Percentiles rank a stretch among this genome's conserved stretches.
Evolutionary conservation across 1,284 basidiomycete genomes (phyloP).

Genomic region (Termitomyces sp.): DNA sequence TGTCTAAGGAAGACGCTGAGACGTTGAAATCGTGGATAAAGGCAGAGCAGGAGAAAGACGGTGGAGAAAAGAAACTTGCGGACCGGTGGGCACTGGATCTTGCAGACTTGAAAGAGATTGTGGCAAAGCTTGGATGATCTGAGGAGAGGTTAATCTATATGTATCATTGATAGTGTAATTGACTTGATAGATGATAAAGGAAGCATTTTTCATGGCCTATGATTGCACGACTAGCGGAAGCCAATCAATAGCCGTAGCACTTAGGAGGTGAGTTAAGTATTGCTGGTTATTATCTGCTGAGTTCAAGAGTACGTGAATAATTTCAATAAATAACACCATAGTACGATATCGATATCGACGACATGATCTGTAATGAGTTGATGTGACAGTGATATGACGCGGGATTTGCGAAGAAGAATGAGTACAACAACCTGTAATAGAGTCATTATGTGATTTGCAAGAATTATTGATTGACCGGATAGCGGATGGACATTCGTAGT

Average conservation of each 20-base stretch:
- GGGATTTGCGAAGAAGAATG: not conserved
- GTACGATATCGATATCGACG: not conserved
- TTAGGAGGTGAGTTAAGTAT: too few relatives aligned
- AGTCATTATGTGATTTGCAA: not conserved
- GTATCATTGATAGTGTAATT: not conserved
- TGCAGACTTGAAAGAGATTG: not conserved
- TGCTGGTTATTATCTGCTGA: too few relatives aligned
- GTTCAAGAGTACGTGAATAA: too few relatives aligned
- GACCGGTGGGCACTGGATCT: not conserved
- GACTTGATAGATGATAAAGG: not conserved
- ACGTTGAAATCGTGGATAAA: conserved; percentile 34
- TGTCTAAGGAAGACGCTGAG: conserved; percentile 40
- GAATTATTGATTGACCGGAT: not conserved
- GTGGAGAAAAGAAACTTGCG: conserved; percentile 16
- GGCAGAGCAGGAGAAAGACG: conserved; percentile 19
- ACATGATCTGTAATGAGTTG: too few relatives aligned
- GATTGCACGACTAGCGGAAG: not conserved
- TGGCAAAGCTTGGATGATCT: not conserved
- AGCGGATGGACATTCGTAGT: not conserved
- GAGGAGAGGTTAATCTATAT: not conserved
- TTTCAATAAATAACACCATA: not conserved
- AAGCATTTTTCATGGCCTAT: not conserved
- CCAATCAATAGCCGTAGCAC: too few relatives aligned
- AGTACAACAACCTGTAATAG: not conserved
- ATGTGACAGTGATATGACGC: not conserved